Evolutionary conservation across 176 grass and related monocot genomes (phyloP).

Genomic region (Zea luxurians): DNA sequence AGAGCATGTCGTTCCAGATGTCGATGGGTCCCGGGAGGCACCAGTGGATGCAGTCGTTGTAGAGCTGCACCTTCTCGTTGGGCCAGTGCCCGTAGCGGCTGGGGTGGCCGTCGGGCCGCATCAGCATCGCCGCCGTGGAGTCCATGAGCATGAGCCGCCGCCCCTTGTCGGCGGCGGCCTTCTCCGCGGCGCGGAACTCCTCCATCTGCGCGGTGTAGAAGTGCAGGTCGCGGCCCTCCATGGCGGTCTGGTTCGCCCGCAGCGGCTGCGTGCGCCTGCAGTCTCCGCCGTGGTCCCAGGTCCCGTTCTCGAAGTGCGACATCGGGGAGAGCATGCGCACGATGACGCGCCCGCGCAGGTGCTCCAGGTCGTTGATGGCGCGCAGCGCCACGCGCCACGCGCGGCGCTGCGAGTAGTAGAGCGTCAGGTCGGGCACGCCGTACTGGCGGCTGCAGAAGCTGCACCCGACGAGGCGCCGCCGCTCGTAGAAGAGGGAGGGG

Average conservation of each 20-base stretch:
- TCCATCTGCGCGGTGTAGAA: constrained; percentile 73
- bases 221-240: constrained; percentile 55
- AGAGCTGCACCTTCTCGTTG: constrained; percentile 59
- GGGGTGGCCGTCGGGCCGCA: constrained; percentile 82
- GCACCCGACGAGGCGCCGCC: constrained; percentile 53
- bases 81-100: constrained; percentile 65
- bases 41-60: constrained; percentile 87
- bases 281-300: constrained; percentile 77
- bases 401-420: constrained; percentile 64
- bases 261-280: constrained; percentile 59
- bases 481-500: constrained; percentile 64
- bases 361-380: constrained; percentile 46
- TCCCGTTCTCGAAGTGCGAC: constrained; percentile 92
- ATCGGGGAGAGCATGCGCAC: constrained; percentile 70
- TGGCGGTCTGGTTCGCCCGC: constrained; percentile 50
- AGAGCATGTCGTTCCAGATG: constrained; percentile 75
- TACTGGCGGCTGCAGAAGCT: constrained; percentile 60
- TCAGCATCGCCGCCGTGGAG: constrained; percentile 63
- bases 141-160: constrained; percentile 58
- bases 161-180: constrained; percentile 24
- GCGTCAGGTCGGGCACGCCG: constrained; percentile 70
- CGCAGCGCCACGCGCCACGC: constrained; percentile 58
- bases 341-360: constrained; percentile 41
- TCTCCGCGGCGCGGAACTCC: constrained; percentile 56
- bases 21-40: constrained; percentile 74